phyloP scores from a whole-genome alignment of 192 early-diverging fungal species.

The Coemansia sp. region DNA sequence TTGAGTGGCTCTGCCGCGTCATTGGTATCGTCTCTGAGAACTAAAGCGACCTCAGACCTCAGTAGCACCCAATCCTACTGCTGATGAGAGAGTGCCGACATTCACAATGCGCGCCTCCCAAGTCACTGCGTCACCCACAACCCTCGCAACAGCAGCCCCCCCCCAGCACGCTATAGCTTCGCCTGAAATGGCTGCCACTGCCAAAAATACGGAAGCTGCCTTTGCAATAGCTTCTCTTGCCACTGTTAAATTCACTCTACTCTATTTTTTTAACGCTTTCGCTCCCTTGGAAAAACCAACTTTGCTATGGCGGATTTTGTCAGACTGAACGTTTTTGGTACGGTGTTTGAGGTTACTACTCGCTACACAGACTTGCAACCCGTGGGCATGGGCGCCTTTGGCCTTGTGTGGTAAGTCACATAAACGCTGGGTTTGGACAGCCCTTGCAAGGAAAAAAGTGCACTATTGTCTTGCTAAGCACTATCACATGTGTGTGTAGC shows the following conservation, averaged over 20 bases:
- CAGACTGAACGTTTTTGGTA: slow-evolving; percentile 78
- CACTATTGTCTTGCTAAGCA: no score
- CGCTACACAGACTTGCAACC: slow-evolving; percentile 89
- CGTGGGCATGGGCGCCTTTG: slow-evolving; percentile 97
- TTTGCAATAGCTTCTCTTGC: no score
- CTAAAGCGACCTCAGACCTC: slow-evolving; percentile 1
- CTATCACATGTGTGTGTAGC: slow-evolving; percentile 54
- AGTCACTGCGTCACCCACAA: neutral
- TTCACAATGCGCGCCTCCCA: neutral
- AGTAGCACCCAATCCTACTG: no score
- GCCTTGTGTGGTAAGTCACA: slow-evolving; percentile 84
- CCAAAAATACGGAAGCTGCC: no score
- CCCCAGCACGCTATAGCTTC: no score
- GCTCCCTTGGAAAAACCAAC: neutral
- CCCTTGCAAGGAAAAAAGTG: no score
- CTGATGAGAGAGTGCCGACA: neutral
- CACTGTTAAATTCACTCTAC: neutral
- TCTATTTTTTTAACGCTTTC: no score
- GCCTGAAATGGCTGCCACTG: no score
- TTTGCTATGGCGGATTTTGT: slow-evolving; percentile 66
- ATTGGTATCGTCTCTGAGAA: slow-evolving; percentile 50
- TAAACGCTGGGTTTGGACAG: neutral
- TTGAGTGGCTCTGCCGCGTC: slow-evolving; percentile 53
- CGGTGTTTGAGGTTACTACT: slow-evolving; percentile 79
- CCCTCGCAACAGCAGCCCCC: no score